A percentile compares a stretch with the other conserved stretches of the same genome.
phyloP scores from a whole-genome alignment of 73 alveolate species.

The Loxodes magnus region DNA sequence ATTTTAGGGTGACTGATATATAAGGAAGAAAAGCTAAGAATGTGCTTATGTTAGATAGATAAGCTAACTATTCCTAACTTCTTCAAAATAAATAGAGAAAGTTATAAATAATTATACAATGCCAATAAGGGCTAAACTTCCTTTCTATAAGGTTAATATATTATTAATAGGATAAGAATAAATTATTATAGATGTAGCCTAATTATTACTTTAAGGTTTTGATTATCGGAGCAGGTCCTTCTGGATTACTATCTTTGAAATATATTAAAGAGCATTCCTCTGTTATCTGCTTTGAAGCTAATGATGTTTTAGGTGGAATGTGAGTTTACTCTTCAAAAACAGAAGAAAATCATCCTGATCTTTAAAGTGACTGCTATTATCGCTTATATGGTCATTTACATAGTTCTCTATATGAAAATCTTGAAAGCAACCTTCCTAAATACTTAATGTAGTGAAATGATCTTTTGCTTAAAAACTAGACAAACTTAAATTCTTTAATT shows the following conservation, averaged over 20 bases:
- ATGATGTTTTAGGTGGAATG: conserved; percentile 6
- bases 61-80: too few relatives aligned
- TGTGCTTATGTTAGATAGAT: too few relatives aligned
- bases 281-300: background rate
- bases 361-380: background rate
- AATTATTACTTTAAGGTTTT: too few relatives aligned
- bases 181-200: too few relatives aligned
- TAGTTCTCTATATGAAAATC: conserved; percentile 4
- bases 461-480: background rate
- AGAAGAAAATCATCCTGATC: conserved; percentile 4
- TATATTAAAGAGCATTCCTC: background rate
- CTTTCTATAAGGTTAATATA: too few relatives aligned
- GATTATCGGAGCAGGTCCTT: conserved; percentile 13
- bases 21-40: too few relatives aligned
- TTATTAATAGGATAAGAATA: too few relatives aligned
- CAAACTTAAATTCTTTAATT: too few relatives aligned
- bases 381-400: background rate
- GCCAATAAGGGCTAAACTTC: too few relatives aligned
- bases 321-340: background rate
- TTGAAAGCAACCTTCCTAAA: conserved; percentile 6
- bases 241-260: background rate
- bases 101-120: too few relatives aligned
- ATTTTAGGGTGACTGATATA: too few relatives aligned
- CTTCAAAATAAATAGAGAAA: too few relatives aligned
- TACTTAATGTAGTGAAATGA: background rate